Evolutionary conservation across 805 yeast species (phyloP).

Genomic region (Yamadazyma akitaensis): DNA sequence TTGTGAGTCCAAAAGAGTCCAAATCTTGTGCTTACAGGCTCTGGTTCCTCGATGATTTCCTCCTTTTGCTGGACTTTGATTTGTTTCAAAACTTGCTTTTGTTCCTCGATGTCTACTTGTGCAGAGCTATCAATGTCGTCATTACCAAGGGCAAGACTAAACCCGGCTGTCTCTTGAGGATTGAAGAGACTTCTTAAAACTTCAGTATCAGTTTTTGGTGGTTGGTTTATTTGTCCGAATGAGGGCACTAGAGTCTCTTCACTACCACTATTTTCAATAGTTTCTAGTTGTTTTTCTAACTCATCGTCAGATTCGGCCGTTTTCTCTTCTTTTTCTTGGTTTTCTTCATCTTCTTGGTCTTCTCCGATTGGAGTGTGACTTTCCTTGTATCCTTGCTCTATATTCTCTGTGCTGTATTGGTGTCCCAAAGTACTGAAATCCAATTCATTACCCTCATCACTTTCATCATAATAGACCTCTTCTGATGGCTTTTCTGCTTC

Average conservation of each 20-base stretch:
- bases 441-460: constrained; percentile 40
- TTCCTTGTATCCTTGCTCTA: constrained; percentile 20
- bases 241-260: constrained; percentile 54
- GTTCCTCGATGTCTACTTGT: constrained; percentile 13
- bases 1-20: constrained; percentile 79
- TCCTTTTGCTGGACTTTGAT: constrained; percentile 24
- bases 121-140: constrained; percentile 42
- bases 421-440: constrained; percentile 27
- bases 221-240: constrained; percentile 31
- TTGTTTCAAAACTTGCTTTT: constrained; percentile 25
- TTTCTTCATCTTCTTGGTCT: constrained; percentile 5
- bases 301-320: constrained; percentile 2
- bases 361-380: too few relatives aligned
- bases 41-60: constrained; percentile 3
- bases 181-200: constrained; percentile 59
- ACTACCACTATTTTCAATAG: constrained; percentile 1
- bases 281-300: not conserved
- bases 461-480: constrained; percentile 34
- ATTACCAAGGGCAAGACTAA: constrained; percentile 40
- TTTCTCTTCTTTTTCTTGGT: constrained; percentile 2
- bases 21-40: constrained; percentile 14
- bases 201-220: constrained; percentile 44
- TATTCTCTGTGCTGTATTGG: constrained; percentile 19
- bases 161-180: constrained; percentile 26
- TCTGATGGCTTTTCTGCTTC: constrained; percentile 22